Base-by-base conservation (phyloP, 2,329 filamentous ascomycete species). In the Phialocephala sp. region DNA sequence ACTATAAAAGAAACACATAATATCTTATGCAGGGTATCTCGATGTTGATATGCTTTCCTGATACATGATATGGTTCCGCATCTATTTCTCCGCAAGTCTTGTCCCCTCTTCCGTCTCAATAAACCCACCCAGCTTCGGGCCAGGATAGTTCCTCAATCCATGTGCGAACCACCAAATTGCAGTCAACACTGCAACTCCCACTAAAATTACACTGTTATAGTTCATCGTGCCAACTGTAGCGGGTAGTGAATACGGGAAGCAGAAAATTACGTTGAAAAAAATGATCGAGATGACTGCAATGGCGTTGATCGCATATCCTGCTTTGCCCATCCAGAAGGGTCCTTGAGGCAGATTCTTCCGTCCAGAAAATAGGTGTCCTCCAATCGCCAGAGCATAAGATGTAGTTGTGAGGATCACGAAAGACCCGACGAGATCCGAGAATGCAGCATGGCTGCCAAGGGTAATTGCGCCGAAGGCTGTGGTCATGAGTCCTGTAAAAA, bases 401-500 rank as follows among this genome's bases (percentile, higher is more conserved):
- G 82, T 71, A 0, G 82, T 82, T 5, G 79, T 78, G 0, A 87
- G 78, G 12, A 87, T 80, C 63, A 86, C 81, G 72, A 86, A 87
- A 0, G 80, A 83, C 9, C 86, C 86, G 9, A 90, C 84, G 24
- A 91, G 85, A 0, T 87, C 88, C 52, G 85, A 83, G 77, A 91
- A 91, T 0, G 89, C 89, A 0, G 87, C 88, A 0, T 81, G 83
- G 69, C 80, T 86, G 22, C 85, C 88, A 0, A 91, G 81, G 68
- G 90, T 90, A 54, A 91, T 87, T 59, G 80, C 81, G 0, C 87
- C 88, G 0, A 91, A 79, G 3, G 87, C 74, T 0, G 86, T 86
- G n/a, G 83, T 82, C 61, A 82, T 75, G 52, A 78, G 68, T 8
- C 79, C 76, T 78, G 81, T 83, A 8, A 80, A 78, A 3, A 88